These are phyloP conservation scores for Macrolepiota fuliginosa DNA, from an alignment of 768 basidiomycete genomes.

Conservation along the genomic window DNA sequence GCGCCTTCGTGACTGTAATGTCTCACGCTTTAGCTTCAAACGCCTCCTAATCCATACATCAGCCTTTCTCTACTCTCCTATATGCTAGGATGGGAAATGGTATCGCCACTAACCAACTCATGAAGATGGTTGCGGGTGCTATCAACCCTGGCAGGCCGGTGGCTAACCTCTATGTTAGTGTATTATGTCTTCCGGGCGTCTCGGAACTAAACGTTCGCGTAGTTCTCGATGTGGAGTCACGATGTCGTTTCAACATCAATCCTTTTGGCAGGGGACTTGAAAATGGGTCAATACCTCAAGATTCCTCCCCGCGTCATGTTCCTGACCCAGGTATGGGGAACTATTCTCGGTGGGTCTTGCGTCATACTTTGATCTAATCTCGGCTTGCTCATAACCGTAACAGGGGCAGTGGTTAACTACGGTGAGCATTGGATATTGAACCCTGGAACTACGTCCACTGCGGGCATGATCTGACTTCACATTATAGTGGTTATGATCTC, in stretches of 20 bases:
- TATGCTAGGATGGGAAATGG: slow-evolving; percentile 61
- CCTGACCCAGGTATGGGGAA: slow-evolving; percentile 63
- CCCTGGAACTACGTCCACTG: background rate
- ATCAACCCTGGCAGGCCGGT: slow-evolving; percentile 63
- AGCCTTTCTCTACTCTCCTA: slow-evolving; percentile 57
- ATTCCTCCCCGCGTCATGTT: slow-evolving; percentile 69
- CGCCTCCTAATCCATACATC: background rate
- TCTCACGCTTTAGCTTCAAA: background rate
- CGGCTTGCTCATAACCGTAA: background rate
- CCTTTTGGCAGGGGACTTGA: slow-evolving; percentile 55
- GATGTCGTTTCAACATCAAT: slow-evolving; percentile 57
- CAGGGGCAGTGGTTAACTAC: slow-evolving; percentile 37
- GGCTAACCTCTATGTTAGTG: slow-evolving; percentile 63
- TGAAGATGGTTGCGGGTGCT: slow-evolving; percentile 64
- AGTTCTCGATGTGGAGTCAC: slow-evolving; percentile 72
- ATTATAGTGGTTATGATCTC: slow-evolving; percentile 55
- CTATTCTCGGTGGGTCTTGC: slow-evolving; percentile 44
- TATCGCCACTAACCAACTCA: slow-evolving; percentile 56
- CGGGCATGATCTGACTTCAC: background rate
- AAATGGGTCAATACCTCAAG: slow-evolving; percentile 71
- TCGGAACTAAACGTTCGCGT: background rate
- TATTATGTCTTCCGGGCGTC: background rate
- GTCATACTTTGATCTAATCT: background rate
- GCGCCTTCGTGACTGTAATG: slow-evolving; percentile 38
- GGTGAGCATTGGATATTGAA: slow-evolving; percentile 21